These are phyloP conservation scores for Torulaspora maleeae DNA, from an alignment of 805 yeast species.

Conservation along the genomic window DNA sequence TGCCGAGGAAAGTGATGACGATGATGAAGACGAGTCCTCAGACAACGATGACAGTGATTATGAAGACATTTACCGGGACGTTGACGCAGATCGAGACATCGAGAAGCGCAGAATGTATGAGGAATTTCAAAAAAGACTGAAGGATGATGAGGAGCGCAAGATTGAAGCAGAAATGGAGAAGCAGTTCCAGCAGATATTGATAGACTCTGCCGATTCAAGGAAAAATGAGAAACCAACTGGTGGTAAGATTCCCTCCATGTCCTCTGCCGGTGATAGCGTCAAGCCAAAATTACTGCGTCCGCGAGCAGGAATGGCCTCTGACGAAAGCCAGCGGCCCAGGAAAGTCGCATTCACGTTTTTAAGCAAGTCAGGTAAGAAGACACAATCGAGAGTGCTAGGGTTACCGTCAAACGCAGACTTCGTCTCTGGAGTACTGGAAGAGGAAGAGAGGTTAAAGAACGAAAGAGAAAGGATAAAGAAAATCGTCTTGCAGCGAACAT, in stretches of 20 bases:
- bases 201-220: conserved; percentile 46
- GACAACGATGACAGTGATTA: conserved; percentile 30
- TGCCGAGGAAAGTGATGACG: conserved; percentile 13
- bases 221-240: conserved; percentile 31
- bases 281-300: conserved; percentile 3
- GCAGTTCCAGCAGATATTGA: conserved; percentile 50
- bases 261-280: conserved; percentile 10
- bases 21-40: conserved; percentile 20
- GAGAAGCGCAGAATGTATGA: conserved; percentile 35
- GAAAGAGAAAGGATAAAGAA: conserved; percentile 56
- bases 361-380: conserved; percentile 49
- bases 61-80: conserved; percentile 22
- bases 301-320: background rate
- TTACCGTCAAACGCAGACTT: conserved; percentile 54
- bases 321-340: conserved; percentile 9
- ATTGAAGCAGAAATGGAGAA: conserved; percentile 51
- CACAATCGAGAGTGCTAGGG: conserved; percentile 41
- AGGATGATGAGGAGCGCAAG: conserved; percentile 41
- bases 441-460: conserved; percentile 45
- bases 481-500: conserved; percentile 43
- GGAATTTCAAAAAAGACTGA: conserved; percentile 37
- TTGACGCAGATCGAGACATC: conserved; percentile 32
- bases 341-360: conserved; percentile 50
- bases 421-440: conserved; percentile 48
- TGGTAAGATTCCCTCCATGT: conserved; percentile 26